Evolutionary conservation across 768 basidiomycete genomes (phyloP).

Genomic region (Boletus reticuloceps): DNA sequence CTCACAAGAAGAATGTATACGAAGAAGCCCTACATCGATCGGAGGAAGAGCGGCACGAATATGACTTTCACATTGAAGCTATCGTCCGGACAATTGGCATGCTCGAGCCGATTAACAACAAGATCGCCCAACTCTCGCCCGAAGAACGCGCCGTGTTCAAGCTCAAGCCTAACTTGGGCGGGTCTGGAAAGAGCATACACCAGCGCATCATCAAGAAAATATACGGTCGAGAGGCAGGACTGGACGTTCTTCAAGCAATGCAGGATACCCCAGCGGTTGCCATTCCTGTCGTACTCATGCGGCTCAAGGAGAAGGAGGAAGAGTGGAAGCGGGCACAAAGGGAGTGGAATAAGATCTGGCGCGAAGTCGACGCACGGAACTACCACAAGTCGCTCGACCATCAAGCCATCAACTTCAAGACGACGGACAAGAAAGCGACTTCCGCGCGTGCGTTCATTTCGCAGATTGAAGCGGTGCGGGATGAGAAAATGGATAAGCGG

Average conservation of each 20-base stretch:
- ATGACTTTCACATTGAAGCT: conserved; percentile 98
- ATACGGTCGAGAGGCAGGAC: conserved; percentile 82
- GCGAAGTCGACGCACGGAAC: conserved; percentile 93
- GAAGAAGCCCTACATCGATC: conserved; percentile 95
- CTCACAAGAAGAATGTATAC: conserved; percentile 92
- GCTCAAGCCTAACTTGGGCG: conserved; percentile 85
- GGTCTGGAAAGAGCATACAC: conserved; percentile 82
- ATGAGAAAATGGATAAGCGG: conserved; percentile 76
- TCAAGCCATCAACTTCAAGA: conserved; percentile 88
- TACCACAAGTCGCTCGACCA: conserved; percentile 93
- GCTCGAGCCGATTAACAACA: conserved; percentile 88
- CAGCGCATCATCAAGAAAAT: conserved; percentile 96
- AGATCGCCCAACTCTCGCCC: conserved; percentile 71
- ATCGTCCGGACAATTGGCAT: conserved; percentile 86
- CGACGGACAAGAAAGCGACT: conserved; percentile 82
- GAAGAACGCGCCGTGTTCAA: conserved; percentile 84
- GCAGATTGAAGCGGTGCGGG: conserved; percentile 82
- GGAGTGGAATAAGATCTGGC: conserved; percentile 99
- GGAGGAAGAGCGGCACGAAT: conserved; percentile 98
- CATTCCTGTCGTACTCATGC: conserved; percentile 83
- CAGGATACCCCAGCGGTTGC: conserved; percentile 90
- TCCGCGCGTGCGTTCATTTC: conserved; percentile 72
- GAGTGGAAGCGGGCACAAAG: conserved; percentile 97
- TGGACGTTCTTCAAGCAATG: conserved; percentile 82
- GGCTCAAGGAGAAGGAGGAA: conserved; percentile 94